Evolutionary conservation across 305 asterid species (phyloP), one percentile per base, ranked within the genome.

Genomic region (Fraxinus ornus): DNA sequence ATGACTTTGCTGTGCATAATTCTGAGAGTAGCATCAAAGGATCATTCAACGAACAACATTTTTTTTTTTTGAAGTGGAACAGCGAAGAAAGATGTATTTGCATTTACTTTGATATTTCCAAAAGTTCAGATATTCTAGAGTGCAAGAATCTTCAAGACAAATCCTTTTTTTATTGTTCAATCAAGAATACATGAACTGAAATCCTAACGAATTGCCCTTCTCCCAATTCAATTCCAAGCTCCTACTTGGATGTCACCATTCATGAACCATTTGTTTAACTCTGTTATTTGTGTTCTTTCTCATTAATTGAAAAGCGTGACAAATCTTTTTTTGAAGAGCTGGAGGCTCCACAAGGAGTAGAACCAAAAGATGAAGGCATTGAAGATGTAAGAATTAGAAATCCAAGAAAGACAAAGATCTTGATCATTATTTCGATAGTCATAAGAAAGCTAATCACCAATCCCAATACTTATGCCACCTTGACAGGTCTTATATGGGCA

Each of bases 401-500:
- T 74, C 87, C 30, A 75, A 87, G 83, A 78, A 87, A 84, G 81
- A 86, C 83, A 71, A 89, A 85, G 78, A 81, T 83, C 71, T 83
- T 80, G 82, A 77, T 21, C 79, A 74, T 91, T 78, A 89, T 89
- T 37, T 72, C 71, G 55, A 90, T 88, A 19, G 95, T 93, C 15
- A 98, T 90, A 79, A 88, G 80, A 88, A 90, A 93, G 87, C 91
- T 95, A 82, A 85, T 93, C 70, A 79, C 74, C 84, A 95, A 95
- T 87, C 98, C 98, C 84, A 95, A 93, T 80, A 93, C 97, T 78
- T 88, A 91, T 83, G 96, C 97, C 84, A 90, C 98, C 83, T 74
- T 92, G 78, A 85, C 91, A 32, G 97, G 98, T 57, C 84, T 93
- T 76, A 81, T 88, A 80, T 95, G 98, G 98, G 91, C 97, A 82